Evolutionary conservation across 768 basidiomycete genomes (phyloP).

Genomic region (Termitomyces sp.): DNA sequence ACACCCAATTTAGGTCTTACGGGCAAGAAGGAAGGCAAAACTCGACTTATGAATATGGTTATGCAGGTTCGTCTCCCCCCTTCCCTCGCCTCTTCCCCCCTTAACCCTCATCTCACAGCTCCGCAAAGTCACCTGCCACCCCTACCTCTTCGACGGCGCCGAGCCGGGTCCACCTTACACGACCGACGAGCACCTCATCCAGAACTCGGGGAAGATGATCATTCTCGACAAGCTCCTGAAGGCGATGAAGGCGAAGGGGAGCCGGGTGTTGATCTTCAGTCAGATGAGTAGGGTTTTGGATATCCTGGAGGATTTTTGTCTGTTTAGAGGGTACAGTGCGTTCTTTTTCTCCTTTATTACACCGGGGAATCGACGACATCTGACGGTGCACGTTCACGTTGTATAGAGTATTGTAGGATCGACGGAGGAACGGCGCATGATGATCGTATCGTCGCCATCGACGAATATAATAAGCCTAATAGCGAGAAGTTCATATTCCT

Average conservation of each 20-base stretch:
- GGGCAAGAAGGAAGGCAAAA: conserved; percentile 99
- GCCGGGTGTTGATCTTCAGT: conserved; percentile 93
- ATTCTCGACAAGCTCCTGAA: conserved; percentile 91
- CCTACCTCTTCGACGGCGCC: conserved; percentile 93
- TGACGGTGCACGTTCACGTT: background rate
- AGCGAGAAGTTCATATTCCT: conserved; percentile 97
- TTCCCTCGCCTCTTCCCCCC: background rate
- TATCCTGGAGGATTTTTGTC: conserved; percentile 95
- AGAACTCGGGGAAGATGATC: conserved; percentile 96
- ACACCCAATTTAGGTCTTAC: conserved; percentile 56
- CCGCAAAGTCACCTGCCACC: conserved; percentile 87
- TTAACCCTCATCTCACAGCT: conserved; percentile 34
- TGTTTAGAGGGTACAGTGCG: conserved; percentile 87
- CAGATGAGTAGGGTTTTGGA: conserved; percentile 99
- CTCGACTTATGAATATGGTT: conserved; percentile 96
- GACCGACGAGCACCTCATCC: conserved; percentile 92
- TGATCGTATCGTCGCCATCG: conserved; percentile 91
- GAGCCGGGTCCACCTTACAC: conserved; percentile 99
- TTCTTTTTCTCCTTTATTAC: conserved; percentile 5
- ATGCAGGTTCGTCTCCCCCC: conserved; percentile 76
- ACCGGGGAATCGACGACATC: background rate
- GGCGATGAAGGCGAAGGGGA: conserved; percentile 90
- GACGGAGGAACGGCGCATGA: conserved; percentile 96
- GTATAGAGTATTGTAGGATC: conserved; percentile 89
- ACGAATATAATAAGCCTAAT: conserved; percentile 94